These are phyloP conservation scores for Clarireedia homoeocarpa DNA, from an alignment of 2,329 filamentous ascomycete genomes.

Conservation along the genomic window DNA sequence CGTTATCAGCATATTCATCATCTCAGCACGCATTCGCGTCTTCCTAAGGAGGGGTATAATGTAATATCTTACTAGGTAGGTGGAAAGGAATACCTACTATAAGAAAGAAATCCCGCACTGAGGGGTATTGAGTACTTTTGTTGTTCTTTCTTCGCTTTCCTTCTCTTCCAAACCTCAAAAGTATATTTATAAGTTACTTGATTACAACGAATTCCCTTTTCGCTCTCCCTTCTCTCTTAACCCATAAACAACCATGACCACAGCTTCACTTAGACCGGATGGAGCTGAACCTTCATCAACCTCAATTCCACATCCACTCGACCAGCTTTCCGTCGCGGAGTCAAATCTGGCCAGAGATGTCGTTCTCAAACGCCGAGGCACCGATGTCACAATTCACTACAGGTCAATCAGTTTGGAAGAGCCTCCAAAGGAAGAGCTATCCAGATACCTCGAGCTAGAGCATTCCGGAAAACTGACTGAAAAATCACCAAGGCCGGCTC, in stretches of 20 bases:
- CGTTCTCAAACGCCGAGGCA: neutral
- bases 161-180: neutral
- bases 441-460: slow-evolving; percentile 41
- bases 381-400: slow-evolving; percentile 28
- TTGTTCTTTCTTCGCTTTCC: too few species aligned
- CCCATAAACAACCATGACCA: slow-evolving; percentile 43
- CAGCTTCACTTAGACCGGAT: slow-evolving; percentile 72
- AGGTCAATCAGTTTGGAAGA: slow-evolving; percentile 33
- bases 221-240: neutral
- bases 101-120: too few species aligned
- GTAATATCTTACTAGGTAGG: too few species aligned
- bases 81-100: too few species aligned
- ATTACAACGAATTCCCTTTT: neutral
- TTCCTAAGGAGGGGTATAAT: too few species aligned
- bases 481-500: slow-evolving; percentile 33
- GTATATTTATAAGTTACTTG: neutral
- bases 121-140: too few species aligned
- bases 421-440: slow-evolving; percentile 42
- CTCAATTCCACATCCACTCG: neutral
- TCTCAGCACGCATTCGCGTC: too few species aligned
- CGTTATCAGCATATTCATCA: too few species aligned
- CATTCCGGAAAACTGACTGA: slow-evolving; percentile 33
- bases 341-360: neutral
- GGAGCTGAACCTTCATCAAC: slow-evolving; percentile 34
- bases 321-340: neutral